Conservation (phyloP, 2,329 filamentous ascomycete species). For the Niveomyces coronatus region DNA sequence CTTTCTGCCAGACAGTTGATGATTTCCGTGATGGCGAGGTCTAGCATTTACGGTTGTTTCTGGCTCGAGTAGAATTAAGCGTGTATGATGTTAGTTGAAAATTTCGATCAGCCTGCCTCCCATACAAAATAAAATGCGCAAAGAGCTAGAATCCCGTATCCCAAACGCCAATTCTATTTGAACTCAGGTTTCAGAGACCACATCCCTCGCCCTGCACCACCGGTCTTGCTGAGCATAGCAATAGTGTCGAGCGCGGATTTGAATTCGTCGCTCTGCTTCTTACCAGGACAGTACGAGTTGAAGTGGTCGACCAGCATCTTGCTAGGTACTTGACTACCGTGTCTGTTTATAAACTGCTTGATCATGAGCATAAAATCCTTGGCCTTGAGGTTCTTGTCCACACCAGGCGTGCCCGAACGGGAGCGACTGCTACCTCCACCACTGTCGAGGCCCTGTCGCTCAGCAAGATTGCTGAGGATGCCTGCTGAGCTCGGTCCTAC, state of each 20-base stretch:
- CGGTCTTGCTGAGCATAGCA: conserved; percentile 56
- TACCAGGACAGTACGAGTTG: conserved; percentile 57
- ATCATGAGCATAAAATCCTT: conserved; percentile 64
- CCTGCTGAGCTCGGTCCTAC: conserved; percentile 43
- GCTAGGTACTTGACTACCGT: conserved; percentile 69
- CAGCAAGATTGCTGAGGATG: conserved; percentile 46
- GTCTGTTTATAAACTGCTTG: conserved; percentile 64
- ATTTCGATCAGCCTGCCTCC: too few relatives aligned
- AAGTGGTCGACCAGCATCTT: conserved; percentile 88
- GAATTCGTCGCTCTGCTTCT: conserved; percentile 66
- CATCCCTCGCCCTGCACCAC: conserved; percentile 41
- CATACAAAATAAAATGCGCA: too few relatives aligned
- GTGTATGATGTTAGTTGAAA: too few relatives aligned
- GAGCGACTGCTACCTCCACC: conserved; percentile 35
- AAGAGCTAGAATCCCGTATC: too few relatives aligned
- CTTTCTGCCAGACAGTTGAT: conserved; percentile 19
- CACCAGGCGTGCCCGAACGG: conserved; percentile 33
- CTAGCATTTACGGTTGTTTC: too few relatives aligned
- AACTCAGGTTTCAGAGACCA: conserved; percentile 37
- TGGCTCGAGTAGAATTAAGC: too few relatives aligned
- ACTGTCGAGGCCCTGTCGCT: conserved; percentile 41
- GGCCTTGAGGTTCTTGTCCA: conserved; percentile 32
- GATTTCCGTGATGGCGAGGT: conserved; percentile 10
- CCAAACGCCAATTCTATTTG: conserved; percentile 13
- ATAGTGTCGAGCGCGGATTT: conserved; percentile 69